Conservation (phyloP, 805 yeast genomes). For the Wickerhamomyces chambardii region DNA sequence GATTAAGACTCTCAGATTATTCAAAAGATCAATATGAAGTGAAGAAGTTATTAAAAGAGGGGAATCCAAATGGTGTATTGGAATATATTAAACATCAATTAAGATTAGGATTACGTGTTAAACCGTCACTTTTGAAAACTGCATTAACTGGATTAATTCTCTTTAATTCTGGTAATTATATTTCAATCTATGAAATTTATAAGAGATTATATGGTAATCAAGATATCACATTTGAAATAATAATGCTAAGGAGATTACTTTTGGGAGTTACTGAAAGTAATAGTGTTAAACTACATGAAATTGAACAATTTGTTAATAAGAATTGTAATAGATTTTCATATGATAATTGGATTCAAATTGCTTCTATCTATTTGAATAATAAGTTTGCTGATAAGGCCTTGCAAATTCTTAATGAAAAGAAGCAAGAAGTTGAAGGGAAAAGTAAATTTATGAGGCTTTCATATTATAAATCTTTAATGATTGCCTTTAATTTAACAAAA, state of each 20-base stretch:
- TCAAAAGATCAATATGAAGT: too few species aligned
- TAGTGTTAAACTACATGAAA: neutral
- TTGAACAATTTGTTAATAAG: neutral
- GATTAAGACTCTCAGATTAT: too few species aligned
- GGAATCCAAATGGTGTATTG: neutral
- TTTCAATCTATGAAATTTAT: neutral
- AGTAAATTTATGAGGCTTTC: neutral
- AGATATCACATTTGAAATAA: neutral
- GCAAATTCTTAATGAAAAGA: too few species aligned
- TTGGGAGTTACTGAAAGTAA: neutral
- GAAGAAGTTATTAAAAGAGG: neutral
- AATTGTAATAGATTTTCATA: too few species aligned
- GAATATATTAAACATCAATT: neutral
- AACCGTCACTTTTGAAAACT: neutral
- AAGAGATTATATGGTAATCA: neutral
- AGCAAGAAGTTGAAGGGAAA: too few species aligned
- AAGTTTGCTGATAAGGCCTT: neutral
- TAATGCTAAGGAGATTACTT: neutral
- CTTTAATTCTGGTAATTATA: neutral
- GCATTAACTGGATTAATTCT: neutral
- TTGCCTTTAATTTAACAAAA: too few species aligned
- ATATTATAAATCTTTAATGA: too few species aligned
- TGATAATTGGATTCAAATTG: neutral
- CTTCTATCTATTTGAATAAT: neutral
- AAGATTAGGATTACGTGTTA: neutral